Evolutionary conservation across 2,329 filamentous ascomycete species (phyloP).

Genomic region (Pseudogymnoascus sp.): DNA sequence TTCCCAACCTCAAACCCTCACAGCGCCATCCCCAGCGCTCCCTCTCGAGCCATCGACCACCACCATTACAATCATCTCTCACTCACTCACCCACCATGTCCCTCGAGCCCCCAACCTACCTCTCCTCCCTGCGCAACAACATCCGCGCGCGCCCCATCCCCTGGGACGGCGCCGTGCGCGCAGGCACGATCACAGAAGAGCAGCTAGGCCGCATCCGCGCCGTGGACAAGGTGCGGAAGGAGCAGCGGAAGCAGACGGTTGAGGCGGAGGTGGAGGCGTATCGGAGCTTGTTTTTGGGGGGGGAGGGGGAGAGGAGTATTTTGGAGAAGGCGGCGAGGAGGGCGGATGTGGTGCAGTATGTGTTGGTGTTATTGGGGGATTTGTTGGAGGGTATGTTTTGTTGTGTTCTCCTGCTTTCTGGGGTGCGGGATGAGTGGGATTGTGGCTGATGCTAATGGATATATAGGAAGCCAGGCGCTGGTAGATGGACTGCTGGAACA

Average conservation of each 20-base stretch:
- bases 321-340: conserved; percentile 79
- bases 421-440: background rate
- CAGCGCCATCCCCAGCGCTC: background rate
- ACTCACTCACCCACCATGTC: conserved; percentile 51
- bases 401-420: background rate
- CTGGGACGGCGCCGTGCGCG: conserved; percentile 93
- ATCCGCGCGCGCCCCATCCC: conserved; percentile 92
- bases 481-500: conserved; percentile 68
- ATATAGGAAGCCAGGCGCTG: conserved; percentile 67
- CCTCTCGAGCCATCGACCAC: background rate
- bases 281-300: conserved; percentile 68
- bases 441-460: background rate
- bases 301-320: conserved; percentile 56
- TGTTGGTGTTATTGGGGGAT: conserved; percentile 81
- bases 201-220: conserved; percentile 94
- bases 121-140: conserved; percentile 86
- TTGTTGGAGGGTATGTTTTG: conserved; percentile 65
- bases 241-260: conserved; percentile 75
- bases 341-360: conserved; percentile 87
- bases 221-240: conserved; percentile 91
- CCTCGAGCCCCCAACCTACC: conserved; percentile 82
- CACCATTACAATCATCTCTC: background rate
- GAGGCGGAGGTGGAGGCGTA: conserved; percentile 75
- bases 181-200: conserved; percentile 85
- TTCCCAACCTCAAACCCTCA: background rate